Evolutionary conservation across 148 eudicot species (phyloP).

Genomic region (Heliosperma pusillum): DNA sequence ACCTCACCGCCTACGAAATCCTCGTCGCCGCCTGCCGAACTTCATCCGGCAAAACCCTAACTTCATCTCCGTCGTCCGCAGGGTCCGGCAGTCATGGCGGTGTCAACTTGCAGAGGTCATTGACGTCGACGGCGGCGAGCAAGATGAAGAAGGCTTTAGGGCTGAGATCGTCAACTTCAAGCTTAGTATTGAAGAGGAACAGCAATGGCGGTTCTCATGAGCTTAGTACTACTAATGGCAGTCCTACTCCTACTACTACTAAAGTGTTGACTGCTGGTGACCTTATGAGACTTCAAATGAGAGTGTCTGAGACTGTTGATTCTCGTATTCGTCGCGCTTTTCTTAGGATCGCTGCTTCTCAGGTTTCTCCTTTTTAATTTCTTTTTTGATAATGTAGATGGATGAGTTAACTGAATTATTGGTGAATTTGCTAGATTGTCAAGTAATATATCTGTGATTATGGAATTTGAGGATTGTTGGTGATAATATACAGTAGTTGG

Average conservation of each 20-base stretch:
- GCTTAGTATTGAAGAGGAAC: constrained; percentile 40
- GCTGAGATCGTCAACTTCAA: constrained; percentile 53
- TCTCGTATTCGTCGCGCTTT: constrained; percentile 78
- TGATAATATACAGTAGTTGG: not conserved
- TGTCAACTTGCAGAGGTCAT: constrained; percentile 45
- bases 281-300: constrained; percentile 87
- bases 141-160: constrained; percentile 91
- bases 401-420: not conserved
- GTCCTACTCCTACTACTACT: constrained; percentile 28
- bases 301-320: constrained; percentile 65
- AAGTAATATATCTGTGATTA: not conserved
- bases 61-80: constrained; percentile 27
- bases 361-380: constrained; percentile 35
- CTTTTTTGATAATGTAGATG: constrained; percentile 6
- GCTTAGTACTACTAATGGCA: constrained; percentile 19
- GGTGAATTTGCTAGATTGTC: constrained; percentile 11
- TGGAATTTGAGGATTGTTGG: not conserved
- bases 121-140: constrained; percentile 76
- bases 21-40: constrained; percentile 84
- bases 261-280: constrained; percentile 76
- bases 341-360: constrained; percentile 80
- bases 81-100: constrained; percentile 21
- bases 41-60: constrained; percentile 64
- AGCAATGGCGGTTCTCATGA: constrained; percentile 27
- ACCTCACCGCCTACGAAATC: constrained; percentile 81